Evolutionary conservation across 257 asterid species (phyloP).

Genomic region (Capsicum chinense): DNA sequence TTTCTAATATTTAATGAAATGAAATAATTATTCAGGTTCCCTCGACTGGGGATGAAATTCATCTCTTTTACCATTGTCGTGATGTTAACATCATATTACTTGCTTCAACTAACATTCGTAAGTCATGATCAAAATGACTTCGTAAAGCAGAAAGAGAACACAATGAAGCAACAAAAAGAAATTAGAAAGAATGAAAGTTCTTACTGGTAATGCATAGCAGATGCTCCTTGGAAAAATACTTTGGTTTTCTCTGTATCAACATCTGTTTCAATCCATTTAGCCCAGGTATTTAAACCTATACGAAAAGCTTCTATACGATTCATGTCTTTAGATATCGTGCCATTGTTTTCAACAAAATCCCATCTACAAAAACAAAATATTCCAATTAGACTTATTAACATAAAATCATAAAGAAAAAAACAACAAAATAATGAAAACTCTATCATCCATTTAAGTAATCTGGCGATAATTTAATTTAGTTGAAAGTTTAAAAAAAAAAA

Average conservation of each 20-base stretch:
- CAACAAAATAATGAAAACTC: neutral
- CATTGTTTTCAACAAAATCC: constrained; percentile 54
- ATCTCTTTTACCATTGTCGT: no score
- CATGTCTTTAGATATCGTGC: constrained; percentile 62
- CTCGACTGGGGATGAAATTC: no score
- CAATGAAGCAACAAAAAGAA: neutral
- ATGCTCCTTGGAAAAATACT: constrained; percentile 69
- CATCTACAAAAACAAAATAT: constrained; percentile 45
- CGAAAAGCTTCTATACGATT: constrained; percentile 65
- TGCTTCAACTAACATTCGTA: neutral
- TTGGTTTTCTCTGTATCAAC: constrained; percentile 51
- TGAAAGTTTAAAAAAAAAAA: no score
- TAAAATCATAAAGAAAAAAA: neutral
- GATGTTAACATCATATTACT: neutral
- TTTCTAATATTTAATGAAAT: no score
- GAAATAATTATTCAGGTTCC: neutral
- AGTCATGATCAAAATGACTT: neutral
- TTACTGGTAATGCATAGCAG: constrained; percentile 69
- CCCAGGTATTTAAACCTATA: constrained; percentile 57
- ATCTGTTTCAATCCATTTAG: constrained; percentile 54
- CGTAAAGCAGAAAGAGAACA: neutral
- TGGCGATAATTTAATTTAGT: neutral
- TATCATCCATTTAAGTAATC: neutral
- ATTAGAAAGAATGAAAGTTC: neutral
- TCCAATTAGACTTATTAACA: neutral